Percentiles rank a stretch among this genome's conserved stretches.
These are phyloP conservation scores for Monoraphidium neglectum DNA, from an alignment of 139 green algal genomes.

Conservation along the genomic window DNA sequence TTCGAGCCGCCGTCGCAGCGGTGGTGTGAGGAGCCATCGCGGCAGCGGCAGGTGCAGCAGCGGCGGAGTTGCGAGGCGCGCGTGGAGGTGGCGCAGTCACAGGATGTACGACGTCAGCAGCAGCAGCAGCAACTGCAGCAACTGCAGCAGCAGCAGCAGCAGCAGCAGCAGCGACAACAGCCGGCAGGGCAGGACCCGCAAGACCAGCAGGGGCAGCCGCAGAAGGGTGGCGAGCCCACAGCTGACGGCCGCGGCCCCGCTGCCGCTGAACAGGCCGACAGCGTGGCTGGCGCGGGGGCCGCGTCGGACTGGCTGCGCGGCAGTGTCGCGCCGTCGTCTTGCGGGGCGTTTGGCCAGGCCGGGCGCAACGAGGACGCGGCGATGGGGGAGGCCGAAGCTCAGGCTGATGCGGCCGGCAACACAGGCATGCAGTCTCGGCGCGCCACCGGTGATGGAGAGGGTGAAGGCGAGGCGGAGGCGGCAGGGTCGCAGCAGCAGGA, in stretches of 20 bases:
- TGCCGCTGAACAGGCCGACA: no score
- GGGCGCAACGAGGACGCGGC: no score
- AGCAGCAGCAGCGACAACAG: neutral
- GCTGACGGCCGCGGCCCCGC: neutral
- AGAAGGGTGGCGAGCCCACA: neutral
- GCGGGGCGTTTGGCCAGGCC: no score
- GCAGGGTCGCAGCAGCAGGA: neutral
- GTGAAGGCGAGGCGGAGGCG: neutral
- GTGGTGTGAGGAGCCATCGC: no score
- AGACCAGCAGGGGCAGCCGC: constrained; percentile 1
- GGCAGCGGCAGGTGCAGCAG: constrained; percentile 5
- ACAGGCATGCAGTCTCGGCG: no score
- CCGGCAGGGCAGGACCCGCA: neutral
- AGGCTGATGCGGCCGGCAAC: no score
- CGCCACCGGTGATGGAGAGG: neutral
- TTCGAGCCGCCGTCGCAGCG: no score
- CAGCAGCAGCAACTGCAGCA: constrained; percentile 14
- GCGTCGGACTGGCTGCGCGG: no score
- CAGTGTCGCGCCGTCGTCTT: no score
- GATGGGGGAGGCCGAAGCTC: no score
- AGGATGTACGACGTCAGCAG: neutral
- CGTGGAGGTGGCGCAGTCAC: constrained; percentile 1
- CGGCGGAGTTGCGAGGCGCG: neutral
- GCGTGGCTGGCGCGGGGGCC: no score
- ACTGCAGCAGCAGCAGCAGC: constrained; percentile 12